A percentile compares a stretch with the other conserved stretches of the same genome.
Evolutionary conservation across 805 yeast species (phyloP).

Genomic region (Ogataea nonfermentans): DNA sequence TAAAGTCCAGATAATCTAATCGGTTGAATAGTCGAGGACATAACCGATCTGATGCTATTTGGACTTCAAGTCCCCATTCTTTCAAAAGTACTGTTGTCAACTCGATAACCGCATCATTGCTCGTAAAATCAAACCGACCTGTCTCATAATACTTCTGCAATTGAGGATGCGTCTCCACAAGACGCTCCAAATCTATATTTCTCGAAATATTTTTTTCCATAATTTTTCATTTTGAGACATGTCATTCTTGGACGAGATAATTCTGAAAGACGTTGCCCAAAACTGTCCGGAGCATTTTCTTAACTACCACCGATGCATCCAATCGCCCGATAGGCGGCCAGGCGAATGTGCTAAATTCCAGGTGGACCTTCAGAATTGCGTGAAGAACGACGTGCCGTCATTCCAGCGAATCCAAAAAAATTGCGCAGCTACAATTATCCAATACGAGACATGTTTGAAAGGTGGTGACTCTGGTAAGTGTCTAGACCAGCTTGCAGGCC

Average conservation of each 20-base stretch:
- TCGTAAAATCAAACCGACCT: conserved; percentile 21
- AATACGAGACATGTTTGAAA: conserved; percentile 64
- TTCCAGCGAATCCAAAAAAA: conserved; percentile 64
- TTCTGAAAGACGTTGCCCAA: conserved; percentile 76
- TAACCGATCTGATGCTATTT: conserved; percentile 19
- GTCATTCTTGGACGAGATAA: conserved; percentile 64
- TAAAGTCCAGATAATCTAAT: conserved; percentile 27
- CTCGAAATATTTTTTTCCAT: conserved; percentile 9
- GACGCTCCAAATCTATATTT: conserved; percentile 13
- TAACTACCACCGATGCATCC: conserved; percentile 70
- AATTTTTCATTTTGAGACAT: conserved; percentile 22
- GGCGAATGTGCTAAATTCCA: conserved; percentile 56
- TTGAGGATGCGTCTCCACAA: conserved; percentile 18
- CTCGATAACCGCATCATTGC: conserved; percentile 23
- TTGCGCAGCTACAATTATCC: conserved; percentile 56
- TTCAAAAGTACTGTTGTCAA: conserved; percentile 23
- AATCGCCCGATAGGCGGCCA: conserved; percentile 39
- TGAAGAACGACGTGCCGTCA: conserved; percentile 62
- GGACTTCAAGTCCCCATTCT: conserved; percentile 19
- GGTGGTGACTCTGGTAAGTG: conserved; percentile 52
- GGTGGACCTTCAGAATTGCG: conserved; percentile 57
- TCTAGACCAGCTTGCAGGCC: conserved; percentile 46
- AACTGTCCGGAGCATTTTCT: conserved; percentile 73
- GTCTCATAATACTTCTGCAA: conserved; percentile 14
- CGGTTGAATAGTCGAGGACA: conserved; percentile 36